These are phyloP conservation scores for Santalum album DNA, from an alignment of 164 flowering plant genomes.

Conservation along the genomic window DNA sequence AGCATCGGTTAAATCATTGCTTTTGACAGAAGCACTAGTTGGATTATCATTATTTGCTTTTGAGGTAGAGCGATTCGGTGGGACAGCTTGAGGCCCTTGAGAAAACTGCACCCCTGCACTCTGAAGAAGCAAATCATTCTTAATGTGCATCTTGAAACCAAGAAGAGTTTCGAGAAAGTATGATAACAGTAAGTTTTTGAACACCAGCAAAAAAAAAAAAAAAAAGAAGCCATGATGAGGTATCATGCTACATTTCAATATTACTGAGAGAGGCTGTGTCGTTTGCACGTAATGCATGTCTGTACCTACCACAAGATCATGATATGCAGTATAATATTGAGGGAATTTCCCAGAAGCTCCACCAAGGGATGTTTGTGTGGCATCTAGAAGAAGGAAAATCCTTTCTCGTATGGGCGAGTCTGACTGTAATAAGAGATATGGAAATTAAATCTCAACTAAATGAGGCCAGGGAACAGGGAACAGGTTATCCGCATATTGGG, in stretches of 20 bases:
- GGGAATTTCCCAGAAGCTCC: slow-evolving; percentile 93
- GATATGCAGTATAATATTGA: slow-evolving; percentile 80
- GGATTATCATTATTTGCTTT: slow-evolving; percentile 16
- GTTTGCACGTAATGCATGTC: background rate
- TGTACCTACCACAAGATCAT: slow-evolving; percentile 86
- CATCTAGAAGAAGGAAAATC: slow-evolving; percentile 91
- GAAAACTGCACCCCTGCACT: slow-evolving; percentile 82
- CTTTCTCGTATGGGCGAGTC: slow-evolving; percentile 79
- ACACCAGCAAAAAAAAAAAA: background rate
- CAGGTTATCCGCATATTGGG: background rate
- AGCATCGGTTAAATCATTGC: slow-evolving; percentile 17
- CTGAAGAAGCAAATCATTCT: slow-evolving; percentile 25
- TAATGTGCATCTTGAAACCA: background rate
- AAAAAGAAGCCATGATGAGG: background rate
- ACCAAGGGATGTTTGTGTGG: slow-evolving; percentile 90
- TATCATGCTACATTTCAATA: background rate
- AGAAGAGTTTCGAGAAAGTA: background rate
- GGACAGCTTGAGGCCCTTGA: slow-evolving; percentile 32
- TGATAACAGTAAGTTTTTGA: background rate
- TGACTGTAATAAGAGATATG: slow-evolving; percentile 34
- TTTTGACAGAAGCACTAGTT: slow-evolving; percentile 8
- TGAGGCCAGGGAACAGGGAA: slow-evolving; percentile 3
- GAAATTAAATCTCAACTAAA: background rate
- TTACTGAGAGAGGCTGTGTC: background rate
- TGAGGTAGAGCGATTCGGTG: slow-evolving; percentile 23